Percentiles rank a stretch among this genome's conserved stretches.
Conservation (phyloP, 2,329 filamentous ascomycete species). For the Coccinonectria pachysandricola region DNA sequence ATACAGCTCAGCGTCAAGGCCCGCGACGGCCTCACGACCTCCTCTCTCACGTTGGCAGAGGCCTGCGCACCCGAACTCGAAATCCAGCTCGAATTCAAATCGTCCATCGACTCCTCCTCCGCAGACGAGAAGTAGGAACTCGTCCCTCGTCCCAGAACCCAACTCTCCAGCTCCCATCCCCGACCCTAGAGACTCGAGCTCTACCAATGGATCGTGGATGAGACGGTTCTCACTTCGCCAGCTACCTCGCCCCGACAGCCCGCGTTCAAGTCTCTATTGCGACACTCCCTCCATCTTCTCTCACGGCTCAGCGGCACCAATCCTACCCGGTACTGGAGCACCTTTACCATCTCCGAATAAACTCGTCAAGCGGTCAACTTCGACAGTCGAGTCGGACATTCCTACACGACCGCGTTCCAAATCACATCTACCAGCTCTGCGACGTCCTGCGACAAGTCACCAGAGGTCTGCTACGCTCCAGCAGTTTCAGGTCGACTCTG, state of each 20-base stretch:
- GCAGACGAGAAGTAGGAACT: slow-evolving; percentile 30
- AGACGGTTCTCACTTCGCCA: slow-evolving; percentile 59
- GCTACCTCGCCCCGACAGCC: slow-evolving; percentile 52
- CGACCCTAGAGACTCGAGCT: slow-evolving; percentile 46
- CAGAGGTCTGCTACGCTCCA: slow-evolving; percentile 64
- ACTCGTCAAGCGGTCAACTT: slow-evolving; percentile 62
- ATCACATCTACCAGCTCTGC: slow-evolving; percentile 54
- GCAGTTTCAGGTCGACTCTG: slow-evolving; percentile 30
- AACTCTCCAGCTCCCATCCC: slow-evolving; percentile 28
- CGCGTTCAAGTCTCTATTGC: slow-evolving; percentile 53
- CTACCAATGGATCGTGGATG: slow-evolving; percentile 61
- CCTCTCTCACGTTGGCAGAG: slow-evolving; percentile 29
- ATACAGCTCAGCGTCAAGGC: slow-evolving; percentile 19
- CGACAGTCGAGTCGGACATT: slow-evolving; percentile 35
- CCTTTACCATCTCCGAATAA: slow-evolving; percentile 56
- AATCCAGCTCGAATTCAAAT: slow-evolving; percentile 30
- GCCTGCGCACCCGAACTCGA: slow-evolving; percentile 26
- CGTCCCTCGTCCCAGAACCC: slow-evolving; percentile 30
- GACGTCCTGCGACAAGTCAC: slow-evolving; percentile 68
- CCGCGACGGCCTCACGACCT: slow-evolving; percentile 24
- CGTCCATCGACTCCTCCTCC: no score
- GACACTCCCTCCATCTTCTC: slow-evolving; percentile 59
- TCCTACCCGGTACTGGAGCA: slow-evolving; percentile 35
- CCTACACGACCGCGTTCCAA: slow-evolving; percentile 39
- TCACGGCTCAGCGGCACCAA: slow-evolving; percentile 56